These are phyloP conservation scores for Monosporascus sp. DNA, from an alignment of 2,329 filamentous ascomycete genomes.

Conservation along the genomic window DNA sequence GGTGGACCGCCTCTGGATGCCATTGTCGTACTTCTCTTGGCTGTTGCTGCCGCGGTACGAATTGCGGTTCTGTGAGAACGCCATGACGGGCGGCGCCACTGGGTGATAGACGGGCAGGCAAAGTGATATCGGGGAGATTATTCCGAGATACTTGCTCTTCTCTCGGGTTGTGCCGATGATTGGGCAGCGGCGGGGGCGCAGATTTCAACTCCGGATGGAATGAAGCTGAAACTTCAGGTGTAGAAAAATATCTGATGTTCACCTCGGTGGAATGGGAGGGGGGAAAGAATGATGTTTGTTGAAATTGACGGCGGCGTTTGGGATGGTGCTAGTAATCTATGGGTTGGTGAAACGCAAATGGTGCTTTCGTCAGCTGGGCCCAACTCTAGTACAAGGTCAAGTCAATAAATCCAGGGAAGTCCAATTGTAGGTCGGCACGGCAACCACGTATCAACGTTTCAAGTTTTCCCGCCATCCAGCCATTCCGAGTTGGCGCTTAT, in stretches of 20 bases:
- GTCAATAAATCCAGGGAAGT: conserved; percentile 20
- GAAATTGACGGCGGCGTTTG: background rate
- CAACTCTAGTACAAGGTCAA: conserved; percentile 1
- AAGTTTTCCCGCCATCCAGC: background rate
- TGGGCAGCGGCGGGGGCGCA: too few relatives aligned
- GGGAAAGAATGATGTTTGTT: background rate
- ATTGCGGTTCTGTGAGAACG: conserved; percentile 48
- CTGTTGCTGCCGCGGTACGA: conserved; percentile 40
- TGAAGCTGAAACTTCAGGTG: conserved; percentile 21
- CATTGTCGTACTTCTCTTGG: conserved; percentile 36
- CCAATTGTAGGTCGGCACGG: conserved; percentile 18
- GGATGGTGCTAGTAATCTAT: background rate
- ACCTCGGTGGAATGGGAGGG: background rate
- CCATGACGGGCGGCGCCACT: conserved; percentile 34
- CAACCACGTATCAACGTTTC: conserved; percentile 12
- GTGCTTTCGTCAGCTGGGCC: background rate
- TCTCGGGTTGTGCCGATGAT: too few relatives aligned
- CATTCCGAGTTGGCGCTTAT: conserved; percentile 6
- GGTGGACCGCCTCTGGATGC: conserved; percentile 31
- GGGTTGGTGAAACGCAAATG: background rate
- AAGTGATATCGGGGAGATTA: too few relatives aligned
- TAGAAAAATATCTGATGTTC: conserved; percentile 6
- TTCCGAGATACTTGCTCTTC: background rate
- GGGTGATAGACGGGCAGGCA: background rate
- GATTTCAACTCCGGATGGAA: conserved; percentile 12